These are phyloP conservation scores for Ashbya aceris DNA, from an alignment of 1,139 yeast species.

Conservation along the genomic window DNA sequence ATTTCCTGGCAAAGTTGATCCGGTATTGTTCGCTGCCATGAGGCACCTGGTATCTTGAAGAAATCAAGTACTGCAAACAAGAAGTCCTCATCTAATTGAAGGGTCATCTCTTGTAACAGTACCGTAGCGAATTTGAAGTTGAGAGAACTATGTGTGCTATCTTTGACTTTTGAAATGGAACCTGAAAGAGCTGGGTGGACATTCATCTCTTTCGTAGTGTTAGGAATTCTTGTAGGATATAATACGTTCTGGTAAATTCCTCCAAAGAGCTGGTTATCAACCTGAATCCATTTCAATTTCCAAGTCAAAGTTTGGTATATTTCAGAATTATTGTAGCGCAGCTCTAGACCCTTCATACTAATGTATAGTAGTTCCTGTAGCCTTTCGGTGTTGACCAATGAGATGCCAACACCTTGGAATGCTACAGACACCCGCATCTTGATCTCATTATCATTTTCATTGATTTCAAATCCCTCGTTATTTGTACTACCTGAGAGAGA, in stretches of 20 bases:
- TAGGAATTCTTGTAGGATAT: slow-evolving; percentile 89
- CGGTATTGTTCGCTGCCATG: slow-evolving; percentile 41
- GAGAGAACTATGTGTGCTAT: slow-evolving; percentile 80
- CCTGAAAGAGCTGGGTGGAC: slow-evolving; percentile 87
- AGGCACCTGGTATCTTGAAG: slow-evolving; percentile 60
- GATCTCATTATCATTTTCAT: slow-evolving; percentile 61
- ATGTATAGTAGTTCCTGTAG: slow-evolving; percentile 74
- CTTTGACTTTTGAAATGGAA: slow-evolving; percentile 74
- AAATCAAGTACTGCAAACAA: slow-evolving; percentile 75
- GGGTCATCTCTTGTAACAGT: slow-evolving; percentile 78
- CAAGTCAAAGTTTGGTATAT: slow-evolving; percentile 70
- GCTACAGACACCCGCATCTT: slow-evolving; percentile 51
- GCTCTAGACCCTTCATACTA: slow-evolving; percentile 71
- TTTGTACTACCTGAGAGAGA: slow-evolving; percentile 31
- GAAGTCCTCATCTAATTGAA: slow-evolving; percentile 92
- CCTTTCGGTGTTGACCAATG: slow-evolving; percentile 56
- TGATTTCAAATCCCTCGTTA: slow-evolving; percentile 50
- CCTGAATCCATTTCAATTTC: slow-evolving; percentile 88
- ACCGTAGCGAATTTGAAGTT: slow-evolving; percentile 88
- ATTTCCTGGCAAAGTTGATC: slow-evolving; percentile 41
- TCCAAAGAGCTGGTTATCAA: slow-evolving; percentile 86
- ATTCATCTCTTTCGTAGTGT: slow-evolving; percentile 73
- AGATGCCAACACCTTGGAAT: slow-evolving; percentile 84
- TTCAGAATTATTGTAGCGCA: slow-evolving; percentile 77
- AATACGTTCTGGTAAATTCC: slow-evolving; percentile 80